Evolutionary conservation across 176 grass and related monocot species (phyloP), one percentile per base, ranked within the genome.

Genomic region (Musa schizocarpa): DNA sequence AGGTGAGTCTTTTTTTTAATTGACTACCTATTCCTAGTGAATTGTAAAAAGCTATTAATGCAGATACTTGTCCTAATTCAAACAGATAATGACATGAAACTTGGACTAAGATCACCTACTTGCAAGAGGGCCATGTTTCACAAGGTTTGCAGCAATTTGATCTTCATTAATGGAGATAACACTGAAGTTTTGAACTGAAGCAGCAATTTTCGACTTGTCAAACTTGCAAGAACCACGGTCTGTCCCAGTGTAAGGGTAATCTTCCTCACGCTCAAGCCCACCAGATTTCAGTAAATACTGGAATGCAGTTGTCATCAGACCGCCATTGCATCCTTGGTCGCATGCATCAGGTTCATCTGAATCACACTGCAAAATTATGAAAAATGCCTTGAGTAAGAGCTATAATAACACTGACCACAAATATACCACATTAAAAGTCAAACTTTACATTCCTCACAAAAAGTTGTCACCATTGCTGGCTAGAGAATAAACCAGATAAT

Each of bases 121-220:
- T 70, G 68, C 68, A 4, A 70, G 68, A 70, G 68, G 68, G 68
- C 68, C 68, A 50, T 22, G 68, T 10, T 51, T 51, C 34, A 70
- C 43, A n/a, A 70, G 48, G 51, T 70, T 70, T 21, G 68, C 68
- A 70, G 68, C 19, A 50, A 70, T 70, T 70, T 70, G 68, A 51
- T 70, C 68, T 51, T 70, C 68, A 13, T 70, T 48, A 0, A 19
- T 20, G 19, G 68, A 70, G 17, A 70, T 13, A 10, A 70, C 68
- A 50, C 68, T 70, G 16, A 70, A 70, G 34, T 70, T 70, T 52
- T 51, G 13, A 70, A 70, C 68, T 12, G 68, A 70, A 70, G 68
- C 68, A 21, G 48, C 68, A 11, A 70, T 70, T 48, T 70, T 70
- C 8, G 68, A 70, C 68, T 70, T 50, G 19, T 70, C 68, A 50